A percentile compares a stretch with the other conserved stretches of the same genome.
phyloP scores from a whole-genome alignment of 73 alveolate genomes.

The Stentor roeselii region DNA sequence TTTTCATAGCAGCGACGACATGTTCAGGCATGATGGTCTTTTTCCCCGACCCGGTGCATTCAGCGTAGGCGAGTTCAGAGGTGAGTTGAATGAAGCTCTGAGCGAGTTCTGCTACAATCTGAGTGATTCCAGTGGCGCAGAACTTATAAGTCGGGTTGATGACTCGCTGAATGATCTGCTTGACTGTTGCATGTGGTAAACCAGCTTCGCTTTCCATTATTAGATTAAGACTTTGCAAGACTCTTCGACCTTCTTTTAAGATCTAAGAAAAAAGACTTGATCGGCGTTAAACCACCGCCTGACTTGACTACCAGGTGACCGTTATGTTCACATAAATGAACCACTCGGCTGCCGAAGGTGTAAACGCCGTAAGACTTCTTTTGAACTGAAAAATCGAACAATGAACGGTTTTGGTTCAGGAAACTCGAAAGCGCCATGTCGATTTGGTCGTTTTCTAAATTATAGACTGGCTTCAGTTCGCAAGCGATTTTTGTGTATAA shows the following conservation, averaged over 20 bases:
- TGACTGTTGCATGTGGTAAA: conserved; percentile 12
- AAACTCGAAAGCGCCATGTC: too few species aligned
- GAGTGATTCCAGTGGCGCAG: not conserved
- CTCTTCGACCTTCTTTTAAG: not conserved
- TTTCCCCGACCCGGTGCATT: not conserved
- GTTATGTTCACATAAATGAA: too few species aligned
- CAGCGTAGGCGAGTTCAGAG: not conserved
- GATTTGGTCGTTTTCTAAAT: too few species aligned
- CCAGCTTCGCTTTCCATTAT: conserved; percentile 5
- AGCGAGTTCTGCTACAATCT: not conserved
- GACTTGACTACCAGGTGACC: too few species aligned
- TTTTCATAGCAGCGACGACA: conserved; percentile 1
- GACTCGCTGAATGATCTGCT: not conserved
- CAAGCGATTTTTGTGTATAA: too few species aligned
- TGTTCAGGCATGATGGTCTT: conserved; percentile 17
- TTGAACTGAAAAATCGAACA: too few species aligned
- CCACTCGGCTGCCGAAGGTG: too few species aligned
- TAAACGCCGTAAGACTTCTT: too few species aligned
- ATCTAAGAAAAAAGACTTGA: not conserved
- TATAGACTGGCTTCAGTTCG: too few species aligned
- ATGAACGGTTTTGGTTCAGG: too few species aligned
- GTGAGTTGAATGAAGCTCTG: not conserved
- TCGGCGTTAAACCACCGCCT: too few species aligned
- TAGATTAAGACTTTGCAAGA: not conserved
- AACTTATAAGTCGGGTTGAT: not conserved